Evolutionary conservation across 768 basidiomycete species (phyloP).

Genomic region (Kwoniella sp.): DNA sequence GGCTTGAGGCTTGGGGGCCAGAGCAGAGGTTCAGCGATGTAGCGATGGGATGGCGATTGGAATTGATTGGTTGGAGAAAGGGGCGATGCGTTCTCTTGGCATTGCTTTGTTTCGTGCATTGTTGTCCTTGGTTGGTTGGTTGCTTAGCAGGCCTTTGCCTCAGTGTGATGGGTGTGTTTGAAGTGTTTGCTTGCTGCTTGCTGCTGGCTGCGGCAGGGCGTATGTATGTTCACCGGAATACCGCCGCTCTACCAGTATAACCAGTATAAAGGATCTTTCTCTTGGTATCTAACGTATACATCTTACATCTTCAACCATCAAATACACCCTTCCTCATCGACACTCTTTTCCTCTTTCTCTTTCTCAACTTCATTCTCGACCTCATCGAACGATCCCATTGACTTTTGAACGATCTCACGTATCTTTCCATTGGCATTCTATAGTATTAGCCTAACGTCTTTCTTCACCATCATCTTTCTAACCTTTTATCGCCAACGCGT

Average conservation of each 20-base stretch:
- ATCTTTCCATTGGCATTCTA: too few relatives aligned
- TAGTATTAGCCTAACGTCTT: background rate
- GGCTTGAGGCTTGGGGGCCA: too few relatives aligned
- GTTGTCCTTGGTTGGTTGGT: background rate
- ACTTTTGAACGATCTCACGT: too few relatives aligned
- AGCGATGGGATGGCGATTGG: background rate
- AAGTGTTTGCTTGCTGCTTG: background rate
- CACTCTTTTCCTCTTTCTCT: conserved; percentile 5
- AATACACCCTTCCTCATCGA: background rate
- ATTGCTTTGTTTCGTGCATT: background rate
- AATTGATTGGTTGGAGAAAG: background rate
- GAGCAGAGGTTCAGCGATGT: background rate
- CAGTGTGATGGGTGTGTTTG: background rate
- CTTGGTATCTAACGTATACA: background rate
- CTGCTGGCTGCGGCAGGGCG: too few relatives aligned
- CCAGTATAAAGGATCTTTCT: background rate
- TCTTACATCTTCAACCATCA: background rate
- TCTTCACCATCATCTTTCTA: background rate
- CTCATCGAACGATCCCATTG: too few relatives aligned
- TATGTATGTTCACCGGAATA: too few relatives aligned
- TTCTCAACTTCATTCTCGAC: conserved; percentile 1
- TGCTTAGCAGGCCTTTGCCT: too few relatives aligned
- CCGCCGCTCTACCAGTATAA: background rate
- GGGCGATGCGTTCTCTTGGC: conserved; percentile 26
- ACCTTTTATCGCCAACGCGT: background rate